Evolutionary conservation across 257 asterid species (phyloP).

Genomic region (Craterostigma plantagineum): DNA sequence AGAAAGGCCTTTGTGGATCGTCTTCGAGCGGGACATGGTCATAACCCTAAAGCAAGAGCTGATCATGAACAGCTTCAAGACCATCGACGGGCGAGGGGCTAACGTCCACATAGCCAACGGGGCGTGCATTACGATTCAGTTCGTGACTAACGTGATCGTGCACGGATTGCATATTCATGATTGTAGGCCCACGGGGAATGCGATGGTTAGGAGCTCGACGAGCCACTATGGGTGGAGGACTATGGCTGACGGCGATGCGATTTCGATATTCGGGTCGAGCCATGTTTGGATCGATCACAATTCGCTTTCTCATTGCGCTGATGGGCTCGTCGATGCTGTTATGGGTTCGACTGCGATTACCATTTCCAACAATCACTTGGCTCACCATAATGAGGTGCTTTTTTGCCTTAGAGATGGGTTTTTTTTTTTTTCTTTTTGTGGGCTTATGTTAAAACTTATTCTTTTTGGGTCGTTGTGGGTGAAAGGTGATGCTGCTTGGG

Average conservation of each 20-base stretch:
- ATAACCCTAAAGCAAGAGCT: slow-evolving; percentile 70
- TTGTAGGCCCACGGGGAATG: slow-evolving; percentile 76
- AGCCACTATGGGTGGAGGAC: slow-evolving; percentile 85
- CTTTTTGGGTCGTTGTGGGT: too few relatives aligned
- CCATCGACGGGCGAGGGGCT: slow-evolving; percentile 72
- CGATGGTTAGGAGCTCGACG: slow-evolving; percentile 82
- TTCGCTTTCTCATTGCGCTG: slow-evolving; percentile 77
- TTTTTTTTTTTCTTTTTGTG: too few relatives aligned
- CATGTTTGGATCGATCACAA: slow-evolving; percentile 90
- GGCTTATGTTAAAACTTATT: too few relatives aligned
- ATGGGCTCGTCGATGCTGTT: slow-evolving; percentile 87
- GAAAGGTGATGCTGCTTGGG: slow-evolving; percentile 85
- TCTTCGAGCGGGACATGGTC: slow-evolving; percentile 81
- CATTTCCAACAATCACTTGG: slow-evolving; percentile 68
- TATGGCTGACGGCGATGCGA: slow-evolving; percentile 83
- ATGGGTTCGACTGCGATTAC: slow-evolving; percentile 92
- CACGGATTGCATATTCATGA: slow-evolving; percentile 82
- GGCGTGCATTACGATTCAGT: slow-evolving; percentile 65
- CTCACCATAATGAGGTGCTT: slow-evolving; percentile 81
- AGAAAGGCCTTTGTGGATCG: slow-evolving; percentile 75
- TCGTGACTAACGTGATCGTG: slow-evolving; percentile 53
- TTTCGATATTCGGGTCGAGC: slow-evolving; percentile 79
- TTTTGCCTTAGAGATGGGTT: not conserved
- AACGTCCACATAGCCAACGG: slow-evolving; percentile 81
- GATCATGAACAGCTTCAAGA: slow-evolving; percentile 80